A percentile compares a stretch with the other conserved stretches of the same genome.
These are phyloP conservation scores for Silybum marianum DNA, from an alignment of 129 eudicot species.

Conservation along the genomic window DNA sequence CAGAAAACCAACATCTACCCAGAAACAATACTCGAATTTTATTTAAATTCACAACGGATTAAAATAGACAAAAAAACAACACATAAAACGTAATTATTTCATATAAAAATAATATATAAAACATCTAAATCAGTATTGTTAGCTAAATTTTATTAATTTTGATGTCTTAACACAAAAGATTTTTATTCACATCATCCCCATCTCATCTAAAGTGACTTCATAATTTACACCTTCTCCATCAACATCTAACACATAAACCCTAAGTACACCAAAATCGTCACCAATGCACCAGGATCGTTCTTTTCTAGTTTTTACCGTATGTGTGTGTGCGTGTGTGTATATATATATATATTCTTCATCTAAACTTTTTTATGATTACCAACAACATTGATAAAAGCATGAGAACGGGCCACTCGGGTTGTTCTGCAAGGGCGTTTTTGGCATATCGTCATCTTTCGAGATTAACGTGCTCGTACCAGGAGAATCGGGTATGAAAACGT, in stretches of 20 bases:
- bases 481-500: constrained; percentile 62
- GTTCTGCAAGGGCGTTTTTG: constrained; percentile 59
- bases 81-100: too few species aligned
- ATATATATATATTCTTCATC: constrained; percentile 11
- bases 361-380: constrained; percentile 15
- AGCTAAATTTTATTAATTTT: not conserved
- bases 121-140: not conserved
- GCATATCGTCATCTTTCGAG: constrained; percentile 52
- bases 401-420: constrained; percentile 50
- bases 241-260: constrained; percentile 11
- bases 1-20: too few species aligned
- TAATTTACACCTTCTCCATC: constrained; percentile 26
- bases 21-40: too few species aligned
- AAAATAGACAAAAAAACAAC: too few species aligned
- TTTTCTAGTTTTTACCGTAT: constrained; percentile 7
- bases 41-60: too few species aligned
- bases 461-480: constrained; percentile 82
- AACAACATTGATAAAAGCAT: constrained; percentile 62
- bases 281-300: not conserved
- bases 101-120: too few species aligned
- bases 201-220: constrained; percentile 18
- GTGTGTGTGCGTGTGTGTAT: not conserved
- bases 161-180: too few species aligned
- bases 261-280: not conserved
- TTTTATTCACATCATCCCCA: constrained; percentile 14